A percentile compares a stretch with the other conserved stretches of the same genome.
These are phyloP conservation scores for Cenchrus purpureus DNA, from an alignment of 176 grass and related monocot species.

Conservation along the genomic window DNA sequence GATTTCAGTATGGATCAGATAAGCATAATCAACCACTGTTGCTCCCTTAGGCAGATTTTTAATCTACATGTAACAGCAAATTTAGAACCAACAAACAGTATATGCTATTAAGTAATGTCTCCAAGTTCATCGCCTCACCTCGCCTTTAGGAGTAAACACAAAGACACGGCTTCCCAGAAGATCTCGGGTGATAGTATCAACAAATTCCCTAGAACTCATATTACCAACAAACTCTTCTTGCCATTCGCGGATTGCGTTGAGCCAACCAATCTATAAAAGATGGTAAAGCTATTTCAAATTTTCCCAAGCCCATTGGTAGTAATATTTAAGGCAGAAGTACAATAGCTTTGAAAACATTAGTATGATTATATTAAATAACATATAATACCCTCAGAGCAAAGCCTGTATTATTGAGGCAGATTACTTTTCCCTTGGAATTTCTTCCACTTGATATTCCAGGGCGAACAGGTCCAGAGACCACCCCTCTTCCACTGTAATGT, in stretches of 20 bases:
- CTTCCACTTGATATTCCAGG: conserved; percentile 70
- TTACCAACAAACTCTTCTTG: conserved; percentile 99
- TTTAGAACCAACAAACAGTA: conserved; percentile 17
- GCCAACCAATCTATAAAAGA: conserved; percentile 87
- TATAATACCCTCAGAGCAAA: conserved; percentile 86
- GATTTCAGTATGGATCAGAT: conserved; percentile 97
- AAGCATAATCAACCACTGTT: conserved; percentile 99
- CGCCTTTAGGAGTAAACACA: conserved; percentile 99
- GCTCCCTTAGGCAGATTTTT: conserved; percentile 96
- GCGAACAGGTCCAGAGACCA: conserved; percentile 62
- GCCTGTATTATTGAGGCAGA: conserved; percentile 78
- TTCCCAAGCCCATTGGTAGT: conserved; percentile 6
- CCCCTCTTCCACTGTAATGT: conserved; percentile 86
- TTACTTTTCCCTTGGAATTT: conserved; percentile 76
- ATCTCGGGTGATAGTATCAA: conserved; percentile 90
- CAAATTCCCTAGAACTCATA: conserved; percentile 98
- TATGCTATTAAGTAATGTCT: background rate
- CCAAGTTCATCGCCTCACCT: conserved; percentile 68
- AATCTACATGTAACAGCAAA: conserved; percentile 55
- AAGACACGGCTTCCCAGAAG: conserved; percentile 93
- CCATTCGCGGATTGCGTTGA: conserved; percentile 99
- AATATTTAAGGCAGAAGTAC: conserved; percentile 17
- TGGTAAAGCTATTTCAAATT: conserved; percentile 16
- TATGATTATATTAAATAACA: conserved; percentile 25
- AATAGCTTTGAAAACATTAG: conserved; percentile 26